Evolutionary conservation across 1,284 basidiomycete genomes (phyloP), one percentile per base, ranked within the genome.

Genomic region (Kalmanozyma brasiliensis): DNA sequence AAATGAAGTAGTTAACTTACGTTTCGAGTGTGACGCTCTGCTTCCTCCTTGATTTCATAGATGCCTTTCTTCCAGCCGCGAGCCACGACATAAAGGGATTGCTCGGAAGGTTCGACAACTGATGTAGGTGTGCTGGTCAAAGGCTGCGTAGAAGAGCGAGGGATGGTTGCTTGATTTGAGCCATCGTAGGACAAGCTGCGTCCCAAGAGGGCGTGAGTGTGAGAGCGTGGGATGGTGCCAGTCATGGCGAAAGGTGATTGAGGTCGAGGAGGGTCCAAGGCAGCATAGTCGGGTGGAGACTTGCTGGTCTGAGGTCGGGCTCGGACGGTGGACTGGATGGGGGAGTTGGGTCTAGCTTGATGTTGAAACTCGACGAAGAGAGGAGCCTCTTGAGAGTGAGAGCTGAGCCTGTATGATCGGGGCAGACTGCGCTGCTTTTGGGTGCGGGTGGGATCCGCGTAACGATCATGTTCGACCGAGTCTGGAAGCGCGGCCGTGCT

Each of bases 21-120:
- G 17, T 68, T 63, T 34, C 57, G 48, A 35, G 56, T 58, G 34
- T 74, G 72, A 34, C 61, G 43, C 7, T 63, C 56, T 8, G 72
- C 72, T 14, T 74, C 64, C 2, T 58, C 60, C 33, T 52, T 60
- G 14, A 33, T 52, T 1, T 60, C 55, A 33, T 72, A 74, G 20
- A 74, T 47, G 17, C 72, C 72, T 17, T 58, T 74, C 51, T 62
- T 67, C 72, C 72, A 74, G 8, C 72, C 72, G 11, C 68, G 61
- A 10, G 47, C 63, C n/a, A 74, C 64, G 7, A 57, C 63, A 35
- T 48, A 67, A 48, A 55, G 71, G 8, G 53, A 51, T 8, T 59
- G 42, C 11, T 32, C 35, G 3, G 55, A 46, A 7, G 43, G 20
- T 20, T 14, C 40, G 4, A 34, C 23, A n/a, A 22, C 34, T 10